Conservation (phyloP, 306 rosid genomes). For the Pyrus pyrifolia region DNA sequence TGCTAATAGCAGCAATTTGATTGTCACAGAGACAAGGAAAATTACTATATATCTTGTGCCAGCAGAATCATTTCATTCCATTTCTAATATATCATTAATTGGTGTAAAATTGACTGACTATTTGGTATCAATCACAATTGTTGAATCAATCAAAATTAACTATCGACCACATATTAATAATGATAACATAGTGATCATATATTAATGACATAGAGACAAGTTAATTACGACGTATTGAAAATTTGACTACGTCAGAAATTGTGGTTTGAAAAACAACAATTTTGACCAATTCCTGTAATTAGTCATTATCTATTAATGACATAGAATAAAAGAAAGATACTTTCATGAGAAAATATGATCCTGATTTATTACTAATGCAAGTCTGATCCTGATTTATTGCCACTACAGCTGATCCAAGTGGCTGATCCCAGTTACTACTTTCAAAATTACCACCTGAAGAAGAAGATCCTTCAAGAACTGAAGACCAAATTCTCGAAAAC, state of each 20-base stretch:
- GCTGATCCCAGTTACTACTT: conserved; percentile 3
- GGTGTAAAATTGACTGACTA: no score
- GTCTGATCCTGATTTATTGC: conserved; percentile 21
- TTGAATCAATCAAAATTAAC: no score
- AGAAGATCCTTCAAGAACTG: conserved; percentile 29
- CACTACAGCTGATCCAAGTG: conserved; percentile 8
- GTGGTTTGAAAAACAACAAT: no score
- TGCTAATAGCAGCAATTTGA: background rate
- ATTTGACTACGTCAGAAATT: no score
- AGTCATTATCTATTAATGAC: background rate
- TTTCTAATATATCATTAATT: background rate
- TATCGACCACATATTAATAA: no score
- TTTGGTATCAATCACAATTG: no score
- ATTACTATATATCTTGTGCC: background rate
- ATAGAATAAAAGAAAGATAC: background rate
- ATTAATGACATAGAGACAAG: no score
- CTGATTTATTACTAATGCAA: conserved; percentile 8
- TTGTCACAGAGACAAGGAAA: background rate
- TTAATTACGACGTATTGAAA: no score
- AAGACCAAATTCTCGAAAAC: conserved; percentile 41
- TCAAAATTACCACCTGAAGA: conserved; percentile 15
- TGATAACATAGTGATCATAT: no score
- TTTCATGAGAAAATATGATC: conserved; percentile 13
- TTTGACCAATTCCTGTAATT: no score
- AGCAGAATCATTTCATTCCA: background rate